phyloP scores from a whole-genome alignment of 257 asterid genomes.

The Solanum sejunctum region DNA sequence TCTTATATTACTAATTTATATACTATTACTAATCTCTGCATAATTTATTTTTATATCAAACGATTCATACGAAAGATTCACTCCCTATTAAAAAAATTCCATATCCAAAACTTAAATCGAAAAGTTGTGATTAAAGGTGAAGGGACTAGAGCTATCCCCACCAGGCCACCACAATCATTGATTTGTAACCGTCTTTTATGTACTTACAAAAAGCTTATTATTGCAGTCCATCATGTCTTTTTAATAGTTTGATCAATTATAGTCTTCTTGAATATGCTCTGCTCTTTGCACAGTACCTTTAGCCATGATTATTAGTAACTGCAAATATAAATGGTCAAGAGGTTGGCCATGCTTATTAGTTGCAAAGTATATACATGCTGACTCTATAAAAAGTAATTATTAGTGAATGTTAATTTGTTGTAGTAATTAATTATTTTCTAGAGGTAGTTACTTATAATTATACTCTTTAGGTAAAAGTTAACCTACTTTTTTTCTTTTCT shows the following conservation, averaged over 20 bases:
- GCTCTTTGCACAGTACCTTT: background rate
- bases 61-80: too few relatives aligned
- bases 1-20: too few relatives aligned
- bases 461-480: background rate
- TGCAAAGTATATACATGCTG: background rate
- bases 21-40: too few relatives aligned
- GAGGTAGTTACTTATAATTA: background rate
- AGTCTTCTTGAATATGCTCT: background rate
- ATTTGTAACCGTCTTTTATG: background rate
- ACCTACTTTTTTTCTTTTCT: background rate
- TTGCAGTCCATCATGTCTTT: background rate
- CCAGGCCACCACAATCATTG: background rate
- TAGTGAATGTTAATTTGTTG: background rate
- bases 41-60: too few relatives aligned
- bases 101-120: background rate
- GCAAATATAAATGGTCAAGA: background rate
- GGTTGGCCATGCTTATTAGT: background rate
- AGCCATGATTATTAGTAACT: background rate
- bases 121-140: background rate
- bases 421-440: background rate
- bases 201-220: background rate
- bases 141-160: background rate
- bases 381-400: background rate
- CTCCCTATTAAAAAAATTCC: too few relatives aligned
- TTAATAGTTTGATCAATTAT: background rate